phyloP scores from a whole-genome alignment of 192 early-diverging fungal species.

The Dimargaris cristalligena region DNA sequence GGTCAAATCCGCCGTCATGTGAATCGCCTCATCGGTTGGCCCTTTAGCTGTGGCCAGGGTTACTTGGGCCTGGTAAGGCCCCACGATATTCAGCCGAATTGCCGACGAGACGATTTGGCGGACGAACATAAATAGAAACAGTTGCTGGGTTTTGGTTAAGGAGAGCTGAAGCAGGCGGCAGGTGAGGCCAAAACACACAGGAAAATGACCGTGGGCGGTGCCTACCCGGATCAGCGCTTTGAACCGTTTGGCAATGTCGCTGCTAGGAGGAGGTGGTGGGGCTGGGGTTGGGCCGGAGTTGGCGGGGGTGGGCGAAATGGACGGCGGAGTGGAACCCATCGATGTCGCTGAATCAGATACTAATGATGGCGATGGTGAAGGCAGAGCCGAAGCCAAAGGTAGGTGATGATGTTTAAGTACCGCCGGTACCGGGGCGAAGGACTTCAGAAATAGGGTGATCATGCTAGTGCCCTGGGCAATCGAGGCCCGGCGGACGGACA shows the following conservation, averaged over 20 bases:
- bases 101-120: conserved; percentile 74
- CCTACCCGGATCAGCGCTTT: conserved; percentile 29
- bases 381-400: too few relatives aligned
- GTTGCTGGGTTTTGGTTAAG: conserved; percentile 46
- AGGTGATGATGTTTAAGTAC: too few relatives aligned
- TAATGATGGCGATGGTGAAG: too few relatives aligned
- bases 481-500: conserved; percentile 24
- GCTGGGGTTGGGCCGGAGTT: neutral
- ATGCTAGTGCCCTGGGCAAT: conserved; percentile 28
- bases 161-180: conserved; percentile 14
- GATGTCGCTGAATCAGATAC: too few relatives aligned
- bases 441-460: conserved; percentile 17
- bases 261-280: neutral
- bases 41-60: conserved; percentile 42
- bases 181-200: conserved; percentile 60
- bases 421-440: neutral
- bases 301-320: neutral
- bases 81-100: conserved; percentile 74
- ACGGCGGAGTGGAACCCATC: neutral
- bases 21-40: conserved; percentile 27
- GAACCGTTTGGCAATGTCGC: conserved; percentile 19
- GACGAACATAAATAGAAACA: conserved; percentile 73
- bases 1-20: conserved; percentile 29
- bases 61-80: conserved; percentile 74
- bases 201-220: conserved; percentile 49